phyloP scores from a whole-genome alignment of 345 rosid genomes.

The Pistacia atlantica region DNA sequence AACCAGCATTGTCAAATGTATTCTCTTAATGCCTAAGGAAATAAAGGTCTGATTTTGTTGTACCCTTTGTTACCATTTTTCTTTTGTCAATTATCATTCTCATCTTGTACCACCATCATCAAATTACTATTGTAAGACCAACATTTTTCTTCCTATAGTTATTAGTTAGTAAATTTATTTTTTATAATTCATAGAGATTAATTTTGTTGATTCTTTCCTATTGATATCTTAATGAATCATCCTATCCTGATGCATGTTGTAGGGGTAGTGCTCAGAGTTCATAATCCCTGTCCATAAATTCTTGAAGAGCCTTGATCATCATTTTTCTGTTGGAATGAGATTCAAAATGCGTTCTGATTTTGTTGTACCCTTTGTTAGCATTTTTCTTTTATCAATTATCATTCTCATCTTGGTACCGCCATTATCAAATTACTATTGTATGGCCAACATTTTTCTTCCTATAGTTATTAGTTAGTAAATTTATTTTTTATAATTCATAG shows the following conservation, averaged over 20 bases:
- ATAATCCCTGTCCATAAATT: slow-evolving; percentile 66
- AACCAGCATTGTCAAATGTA: neutral
- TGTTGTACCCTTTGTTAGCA: no score
- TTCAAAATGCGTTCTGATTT: slow-evolving; percentile 74
- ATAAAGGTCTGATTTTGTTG: neutral
- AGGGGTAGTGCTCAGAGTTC: slow-evolving; percentile 83
- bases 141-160: neutral
- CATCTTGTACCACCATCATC: neutral
- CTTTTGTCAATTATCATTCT: neutral
- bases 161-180: neutral
- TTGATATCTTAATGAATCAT: neutral
- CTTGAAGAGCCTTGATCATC: slow-evolving; percentile 71
- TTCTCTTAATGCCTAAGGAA: neutral
- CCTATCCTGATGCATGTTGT: slow-evolving; percentile 18
- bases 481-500: neutral
- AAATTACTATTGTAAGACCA: neutral
- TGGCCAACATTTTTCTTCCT: neutral
- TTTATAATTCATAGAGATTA: neutral
- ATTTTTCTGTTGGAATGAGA: slow-evolving; percentile 81
- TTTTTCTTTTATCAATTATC: neutral
- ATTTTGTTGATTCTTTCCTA: neutral
- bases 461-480: neutral
- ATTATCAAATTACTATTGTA: neutral
- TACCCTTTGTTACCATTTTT: neutral
- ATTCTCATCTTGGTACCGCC: neutral